Base-by-base conservation (phyloP, 2,329 filamentous ascomycete species). In the Colletotrichum scovillei region DNA sequence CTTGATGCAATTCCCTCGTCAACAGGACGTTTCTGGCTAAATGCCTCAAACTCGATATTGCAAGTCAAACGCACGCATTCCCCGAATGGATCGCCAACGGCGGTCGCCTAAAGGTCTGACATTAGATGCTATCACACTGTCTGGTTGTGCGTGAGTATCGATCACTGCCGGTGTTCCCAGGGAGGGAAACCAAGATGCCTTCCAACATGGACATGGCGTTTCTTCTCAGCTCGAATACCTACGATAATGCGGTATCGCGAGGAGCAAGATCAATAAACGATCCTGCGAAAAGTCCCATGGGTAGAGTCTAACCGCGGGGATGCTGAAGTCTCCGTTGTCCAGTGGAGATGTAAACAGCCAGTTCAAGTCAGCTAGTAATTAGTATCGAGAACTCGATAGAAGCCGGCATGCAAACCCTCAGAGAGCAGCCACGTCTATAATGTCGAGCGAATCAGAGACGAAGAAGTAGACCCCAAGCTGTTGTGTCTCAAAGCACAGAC, bases 401-500 rank as follows among this genome's bases (percentile, higher is more conserved):
- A 49, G 19, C 22, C 28, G 59, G 59, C 59, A 7, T 42, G 59
- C 14, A 42, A 22, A 46, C 24, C n/a, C 11, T n/a, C 11, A n/a
- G 30, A 22, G 19, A 59, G 11, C 11, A 59, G 6, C 46, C 60
- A 52, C 60, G 4, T 19, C n/a, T 63, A 30, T 12, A 12, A 22
- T 24, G 42, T 24, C 22, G 3, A 22, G n/a, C 71, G 19, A 73
- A 72, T 72, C 55, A 72, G 16, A n/a, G 7, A 9, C 19, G 9
- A 19, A 49, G 5, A 42, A 9, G 12, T 9, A 12, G 24, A 24
- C 19, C 30, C 24, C 68, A 38, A 63, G 35, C 52, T 72, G 72
- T 53, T 30, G 53, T 49, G 63, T 63, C 68, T 72, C 49, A 42
- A 19, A 63, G 72, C 72, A 74, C 72, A 38, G 72, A 74, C 72